Evolutionary conservation across 495 filamentous ascomycete species (phyloP).

Genomic region (Neurospora intermedia): DNA sequence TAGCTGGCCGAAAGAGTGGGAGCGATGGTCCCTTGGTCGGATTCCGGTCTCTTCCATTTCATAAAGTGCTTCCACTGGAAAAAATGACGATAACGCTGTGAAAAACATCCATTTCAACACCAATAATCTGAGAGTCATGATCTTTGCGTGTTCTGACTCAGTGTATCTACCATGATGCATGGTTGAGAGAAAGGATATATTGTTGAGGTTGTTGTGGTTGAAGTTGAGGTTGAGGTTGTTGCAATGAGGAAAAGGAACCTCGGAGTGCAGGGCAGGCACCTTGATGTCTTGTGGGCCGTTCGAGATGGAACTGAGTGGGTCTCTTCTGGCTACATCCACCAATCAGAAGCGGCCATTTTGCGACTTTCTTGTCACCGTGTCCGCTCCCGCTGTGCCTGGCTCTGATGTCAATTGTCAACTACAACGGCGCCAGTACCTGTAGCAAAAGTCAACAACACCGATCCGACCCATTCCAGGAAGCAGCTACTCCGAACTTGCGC

Average conservation of each 20-base stretch:
- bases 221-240: not conserved
- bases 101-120: too few relatives aligned
- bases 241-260: not conserved
- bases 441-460: not conserved
- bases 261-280: not conserved
- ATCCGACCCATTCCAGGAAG: not conserved
- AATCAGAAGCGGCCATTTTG: conserved; percentile 15
- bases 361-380: not conserved
- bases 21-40: too few relatives aligned
- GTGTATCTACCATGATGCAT: too few relatives aligned
- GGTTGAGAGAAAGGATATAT: too few relatives aligned
- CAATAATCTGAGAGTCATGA: too few relatives aligned
- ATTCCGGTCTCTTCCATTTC: too few relatives aligned
- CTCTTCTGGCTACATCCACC: not conserved
- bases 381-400: not conserved
- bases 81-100: too few relatives aligned
- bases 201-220: too few relatives aligned
- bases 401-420: not conserved
- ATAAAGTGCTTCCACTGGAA: too few relatives aligned
- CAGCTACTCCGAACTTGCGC: not conserved
- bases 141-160: too few relatives aligned
- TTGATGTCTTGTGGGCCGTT: not conserved
- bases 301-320: not conserved
- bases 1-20: too few relatives aligned
- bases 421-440: not conserved